Evolutionary conservation across 352 stramenopile genomes (phyloP).

Genomic region (Thraustochytrium sp.): DNA sequence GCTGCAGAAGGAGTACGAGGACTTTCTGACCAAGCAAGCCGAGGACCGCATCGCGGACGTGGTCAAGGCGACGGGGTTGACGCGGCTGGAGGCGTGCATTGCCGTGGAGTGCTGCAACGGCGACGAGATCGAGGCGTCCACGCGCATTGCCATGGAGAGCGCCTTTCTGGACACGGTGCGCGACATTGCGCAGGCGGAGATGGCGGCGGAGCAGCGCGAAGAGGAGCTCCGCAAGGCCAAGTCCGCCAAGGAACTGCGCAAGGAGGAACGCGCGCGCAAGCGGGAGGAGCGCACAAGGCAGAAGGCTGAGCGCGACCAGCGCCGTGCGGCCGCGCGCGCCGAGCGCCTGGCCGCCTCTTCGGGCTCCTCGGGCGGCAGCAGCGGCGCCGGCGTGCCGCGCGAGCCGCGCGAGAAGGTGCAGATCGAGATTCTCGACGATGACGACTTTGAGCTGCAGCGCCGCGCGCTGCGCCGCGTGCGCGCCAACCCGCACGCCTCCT

Average conservation of each 20-base stretch:
- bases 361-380: not conserved
- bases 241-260: not conserved
- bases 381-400: not conserved
- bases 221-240: not conserved
- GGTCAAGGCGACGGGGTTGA: not conserved
- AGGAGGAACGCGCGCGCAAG: not conserved
- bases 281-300: not conserved
- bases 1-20: conserved; percentile 4
- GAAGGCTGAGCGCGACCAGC: not conserved
- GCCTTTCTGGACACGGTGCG: conserved; percentile 19
- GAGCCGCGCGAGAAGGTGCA: not conserved
- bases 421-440: conserved; percentile 19
- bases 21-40: not conserved
- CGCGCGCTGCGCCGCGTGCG: not conserved
- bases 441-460: not conserved
- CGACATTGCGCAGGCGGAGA: not conserved
- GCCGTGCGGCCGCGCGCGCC: not conserved
- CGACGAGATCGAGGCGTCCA: conserved; percentile 24
- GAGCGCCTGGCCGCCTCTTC: not conserved
- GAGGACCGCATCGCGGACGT: not conserved
- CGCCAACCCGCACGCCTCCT: not conserved
- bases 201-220: not conserved
- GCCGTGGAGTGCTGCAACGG: conserved; percentile 38
- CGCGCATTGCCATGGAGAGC: not conserved
- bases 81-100: not conserved